Conservation (phyloP, 164 flowering plant species). For the Macadamia tetraphylla region DNA sequence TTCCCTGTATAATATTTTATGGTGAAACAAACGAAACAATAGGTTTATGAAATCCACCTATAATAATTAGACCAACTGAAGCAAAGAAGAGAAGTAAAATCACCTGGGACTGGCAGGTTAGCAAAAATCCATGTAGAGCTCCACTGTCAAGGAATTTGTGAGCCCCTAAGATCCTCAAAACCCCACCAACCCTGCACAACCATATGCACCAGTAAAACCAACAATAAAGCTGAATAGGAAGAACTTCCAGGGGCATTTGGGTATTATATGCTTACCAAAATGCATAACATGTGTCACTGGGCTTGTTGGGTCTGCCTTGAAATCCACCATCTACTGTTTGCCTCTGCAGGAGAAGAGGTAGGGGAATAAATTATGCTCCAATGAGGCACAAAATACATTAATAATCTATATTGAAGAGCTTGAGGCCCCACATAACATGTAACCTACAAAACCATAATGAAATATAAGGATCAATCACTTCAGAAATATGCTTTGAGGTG, state of each 20-base stretch:
- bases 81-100: constrained; percentile 5
- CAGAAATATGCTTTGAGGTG: not conserved
- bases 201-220: constrained; percentile 10
- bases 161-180: constrained; percentile 64
- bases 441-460: not conserved
- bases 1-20: too few relatives aligned
- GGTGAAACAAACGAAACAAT: too few relatives aligned
- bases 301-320: constrained; percentile 89
- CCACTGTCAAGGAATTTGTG: constrained; percentile 45
- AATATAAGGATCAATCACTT: not conserved
- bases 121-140: constrained; percentile 55
- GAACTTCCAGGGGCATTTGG: not conserved
- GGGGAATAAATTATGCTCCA: not conserved
- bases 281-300: constrained; percentile 90
- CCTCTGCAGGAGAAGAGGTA: constrained; percentile 38
- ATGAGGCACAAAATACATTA: not conserved
- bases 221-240: not conserved
- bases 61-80: not conserved
- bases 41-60: too few relatives aligned
- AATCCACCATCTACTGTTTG: constrained; percentile 89
- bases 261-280: constrained; percentile 63
- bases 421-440: not conserved
- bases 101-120: constrained; percentile 77
- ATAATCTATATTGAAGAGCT: not conserved
- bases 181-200: constrained; percentile 69